phyloP scores from a whole-genome alignment of 441 rosid genomes.

The Erodium trifolium region DNA sequence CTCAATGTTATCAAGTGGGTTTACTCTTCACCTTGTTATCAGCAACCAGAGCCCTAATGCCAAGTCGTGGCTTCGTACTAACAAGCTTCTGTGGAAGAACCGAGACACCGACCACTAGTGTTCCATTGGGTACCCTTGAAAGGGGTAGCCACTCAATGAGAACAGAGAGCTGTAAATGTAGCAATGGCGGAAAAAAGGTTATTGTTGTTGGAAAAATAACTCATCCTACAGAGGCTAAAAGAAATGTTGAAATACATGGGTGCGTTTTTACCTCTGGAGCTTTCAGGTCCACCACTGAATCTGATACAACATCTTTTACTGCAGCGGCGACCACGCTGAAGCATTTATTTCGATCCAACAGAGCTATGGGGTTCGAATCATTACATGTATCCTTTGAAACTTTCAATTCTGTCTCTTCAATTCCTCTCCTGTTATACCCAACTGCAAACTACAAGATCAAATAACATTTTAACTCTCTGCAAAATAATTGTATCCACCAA shows the following conservation, averaged over 20 bases:
- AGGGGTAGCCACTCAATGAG: conserved; percentile 80
- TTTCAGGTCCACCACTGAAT: conserved; percentile 76
- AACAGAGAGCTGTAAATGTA: conserved; percentile 47
- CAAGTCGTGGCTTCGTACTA: conserved; percentile 69
- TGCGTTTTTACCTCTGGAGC: conserved; percentile 54
- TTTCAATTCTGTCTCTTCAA: conserved; percentile 49
- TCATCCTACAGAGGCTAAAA: background rate
- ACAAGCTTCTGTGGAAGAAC: conserved; percentile 60
- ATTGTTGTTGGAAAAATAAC: conserved; percentile 12
- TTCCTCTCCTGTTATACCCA: conserved; percentile 79
- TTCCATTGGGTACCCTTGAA: conserved; percentile 51
- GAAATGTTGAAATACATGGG: background rate
- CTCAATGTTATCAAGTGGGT: conserved; percentile 10
- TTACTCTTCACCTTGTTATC: conserved; percentile 37
- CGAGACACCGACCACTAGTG: conserved; percentile 58
- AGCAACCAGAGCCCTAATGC: conserved; percentile 54
- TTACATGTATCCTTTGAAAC: conserved; percentile 28
- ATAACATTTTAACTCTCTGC: conserved; percentile 1
- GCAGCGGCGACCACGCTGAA: conserved; percentile 69
- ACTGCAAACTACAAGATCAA: conserved; percentile 61
- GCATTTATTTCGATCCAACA: conserved; percentile 75
- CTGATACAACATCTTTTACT: conserved; percentile 61
- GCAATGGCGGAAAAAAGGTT: background rate
- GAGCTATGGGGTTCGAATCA: conserved; percentile 32
- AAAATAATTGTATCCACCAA: background rate